A percentile compares a stretch with the other conserved stretches of the same genome.
phyloP scores from a whole-genome alignment of 177 flowering plant species.

The Vitis hybrid region DNA sequence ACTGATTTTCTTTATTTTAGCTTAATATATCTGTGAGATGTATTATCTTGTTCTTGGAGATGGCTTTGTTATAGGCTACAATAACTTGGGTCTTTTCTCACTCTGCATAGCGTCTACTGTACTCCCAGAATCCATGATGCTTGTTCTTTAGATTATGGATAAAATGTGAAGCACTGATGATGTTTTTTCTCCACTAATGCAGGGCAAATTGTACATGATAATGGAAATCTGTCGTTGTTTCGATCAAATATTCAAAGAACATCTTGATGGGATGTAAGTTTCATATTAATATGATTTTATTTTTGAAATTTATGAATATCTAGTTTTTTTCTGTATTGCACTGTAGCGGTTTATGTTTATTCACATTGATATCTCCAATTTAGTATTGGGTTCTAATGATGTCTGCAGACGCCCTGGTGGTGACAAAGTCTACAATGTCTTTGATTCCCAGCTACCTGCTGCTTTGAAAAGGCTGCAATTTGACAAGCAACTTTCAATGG shows the following conservation, averaged over 20 bases:
- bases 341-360: not conserved
- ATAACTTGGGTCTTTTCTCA: not conserved
- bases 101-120: not conserved
- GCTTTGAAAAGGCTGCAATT: conserved; percentile 52
- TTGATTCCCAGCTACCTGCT: conserved; percentile 51
- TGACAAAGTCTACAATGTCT: conserved; percentile 44
- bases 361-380: not conserved
- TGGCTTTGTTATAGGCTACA: too few relatives aligned
- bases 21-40: not conserved
- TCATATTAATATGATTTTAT: not conserved
- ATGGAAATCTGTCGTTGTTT: conserved; percentile 54
- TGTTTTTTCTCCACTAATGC: conserved; percentile 12
- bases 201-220: conserved; percentile 49
- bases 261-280: conserved; percentile 52
- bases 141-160: too few relatives aligned
- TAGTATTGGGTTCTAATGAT: not conserved
- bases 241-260: conserved; percentile 52
- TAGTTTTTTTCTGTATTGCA: not conserved
- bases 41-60: not conserved
- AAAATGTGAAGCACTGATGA: not conserved
- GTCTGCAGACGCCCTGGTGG: conserved; percentile 51
- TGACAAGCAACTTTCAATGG: conserved; percentile 49
- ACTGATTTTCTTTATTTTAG: not conserved
- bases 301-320: not conserved
- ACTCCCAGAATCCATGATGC: too few relatives aligned